Base-by-base conservation (phyloP, 2,329 filamentous ascomycete species). In the Alternaria arbusti region DNA sequence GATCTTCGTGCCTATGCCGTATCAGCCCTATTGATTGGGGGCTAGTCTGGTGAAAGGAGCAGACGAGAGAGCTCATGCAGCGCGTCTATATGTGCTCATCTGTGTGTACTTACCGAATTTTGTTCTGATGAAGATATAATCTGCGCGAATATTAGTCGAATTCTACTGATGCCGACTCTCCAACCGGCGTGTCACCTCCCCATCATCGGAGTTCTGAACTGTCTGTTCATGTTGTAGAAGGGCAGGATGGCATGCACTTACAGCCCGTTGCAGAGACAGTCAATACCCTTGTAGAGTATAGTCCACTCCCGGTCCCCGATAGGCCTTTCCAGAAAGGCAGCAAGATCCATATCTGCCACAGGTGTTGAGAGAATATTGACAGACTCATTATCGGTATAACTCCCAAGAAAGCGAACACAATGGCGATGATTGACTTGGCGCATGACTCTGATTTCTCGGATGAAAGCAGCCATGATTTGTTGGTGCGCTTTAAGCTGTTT, bases 31-130 rank as follows among this genome's bases (percentile, higher is more conserved):
- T 1, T 0, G 4, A 23, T 4, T 15, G 30, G 6, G 15, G 23
- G 3, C 15, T 1, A 15, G 8, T 8, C 7, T n/a, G 20, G 4
- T 30, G 1, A 4, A 4, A 3, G 10, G 6, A 20, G 10, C 3
- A 22, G 26, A 32, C 0, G 20, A 4, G 1, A 25, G 20, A 12
- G 4, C 0, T 25, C 6, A 6, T 46, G 22, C 2, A 5, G 22
- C 12, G 12, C 1, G 5, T n/a, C n/a, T n/a, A n/a, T n/a, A n/a
- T n/a, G n/a, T n/a, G n/a, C n/a, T n/a, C n/a, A n/a, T n/a, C n/a
- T n/a, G n/a, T n/a, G n/a, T n/a, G n/a, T 4, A 20, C 28, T 5
- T 36, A 40, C 50, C 28, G 28, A 2, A 52, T 52, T 8, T 52
- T 52, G 3, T 23, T 52, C 0, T 23, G 1, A 7, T 52, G 28